Conservation (phyloP, 2,329 filamentous ascomycete genomes). For the Didymella glomerata region DNA sequence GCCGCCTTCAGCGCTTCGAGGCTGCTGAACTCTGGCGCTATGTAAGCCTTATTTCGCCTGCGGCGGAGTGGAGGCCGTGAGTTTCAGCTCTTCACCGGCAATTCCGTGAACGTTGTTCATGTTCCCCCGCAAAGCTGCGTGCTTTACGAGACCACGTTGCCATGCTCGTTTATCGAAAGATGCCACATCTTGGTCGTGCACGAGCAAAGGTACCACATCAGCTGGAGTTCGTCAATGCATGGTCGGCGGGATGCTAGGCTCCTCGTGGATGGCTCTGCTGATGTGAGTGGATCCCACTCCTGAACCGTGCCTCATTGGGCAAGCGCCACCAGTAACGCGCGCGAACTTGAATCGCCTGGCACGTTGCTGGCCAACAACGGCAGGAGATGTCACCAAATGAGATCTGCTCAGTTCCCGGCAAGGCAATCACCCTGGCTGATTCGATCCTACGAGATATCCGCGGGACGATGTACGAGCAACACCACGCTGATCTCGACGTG, state of each 20-base stretch:
- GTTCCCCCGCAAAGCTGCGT: conserved; percentile 6
- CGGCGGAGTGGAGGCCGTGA: conserved; percentile 15
- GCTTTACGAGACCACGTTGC: conserved; percentile 2
- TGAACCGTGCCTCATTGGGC: conserved; percentile 17
- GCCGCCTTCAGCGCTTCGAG: conserved; percentile 34
- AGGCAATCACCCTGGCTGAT: conserved; percentile 21
- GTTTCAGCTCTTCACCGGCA: conserved; percentile 16
- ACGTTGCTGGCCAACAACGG: conserved; percentile 26
- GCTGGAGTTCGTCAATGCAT: conserved; percentile 14
- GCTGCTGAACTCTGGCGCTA: conserved; percentile 19
- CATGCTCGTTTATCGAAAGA: conserved; percentile 2
- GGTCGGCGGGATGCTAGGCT: conserved; percentile 18
- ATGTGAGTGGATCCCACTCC: conserved; percentile 22
- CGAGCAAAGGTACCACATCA: conserved; percentile 8
- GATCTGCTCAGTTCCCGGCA: conserved; percentile 27
- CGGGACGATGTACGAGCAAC: conserved; percentile 18
- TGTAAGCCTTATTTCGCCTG: conserved; percentile 19
- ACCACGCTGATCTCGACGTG: conserved; percentile 3
- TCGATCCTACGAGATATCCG: conserved; percentile 15
- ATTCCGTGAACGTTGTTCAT: conserved; percentile 2
- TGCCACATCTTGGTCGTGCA: conserved; percentile 12
- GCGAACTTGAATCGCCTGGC: conserved; percentile 27
- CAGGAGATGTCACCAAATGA: conserved; percentile 26
- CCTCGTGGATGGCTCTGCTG: conserved; percentile 17
- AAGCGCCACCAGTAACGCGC: conserved; percentile 31